Percentiles rank a stretch among this genome's conserved stretches.
These are phyloP conservation scores for Pholiota microspora DNA, from an alignment of 768 basidiomycete species.

Conservation along the genomic window DNA sequence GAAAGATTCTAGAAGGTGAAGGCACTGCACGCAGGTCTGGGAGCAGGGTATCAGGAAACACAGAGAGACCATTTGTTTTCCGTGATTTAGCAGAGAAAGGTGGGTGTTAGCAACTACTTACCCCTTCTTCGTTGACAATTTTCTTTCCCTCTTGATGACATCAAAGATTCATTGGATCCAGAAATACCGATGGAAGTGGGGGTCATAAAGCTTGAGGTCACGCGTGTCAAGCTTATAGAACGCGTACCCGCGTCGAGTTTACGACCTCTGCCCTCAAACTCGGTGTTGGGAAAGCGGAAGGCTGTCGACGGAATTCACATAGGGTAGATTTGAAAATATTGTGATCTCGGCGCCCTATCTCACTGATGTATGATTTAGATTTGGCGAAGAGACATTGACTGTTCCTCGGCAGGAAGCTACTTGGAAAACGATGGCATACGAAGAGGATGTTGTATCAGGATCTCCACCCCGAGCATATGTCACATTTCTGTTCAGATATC, in stretches of 20 bases:
- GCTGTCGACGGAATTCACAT: slow-evolving; percentile 40
- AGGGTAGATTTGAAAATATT: no score
- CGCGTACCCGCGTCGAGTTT: slow-evolving; percentile 41
- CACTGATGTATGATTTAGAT: slow-evolving; percentile 43
- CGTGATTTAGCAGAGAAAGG: slow-evolving; percentile 38
- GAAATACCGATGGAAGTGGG: slow-evolving; percentile 37
- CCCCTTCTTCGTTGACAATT: no score
- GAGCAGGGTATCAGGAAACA: slow-evolving; percentile 44
- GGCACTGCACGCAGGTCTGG: slow-evolving; percentile 55
- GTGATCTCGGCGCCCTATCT: no score
- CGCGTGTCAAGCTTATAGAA: slow-evolving; percentile 34
- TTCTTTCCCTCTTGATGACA: no score
- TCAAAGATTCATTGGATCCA: background rate
- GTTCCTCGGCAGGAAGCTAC: slow-evolving; percentile 45
- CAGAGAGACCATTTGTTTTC: slow-evolving; percentile 65
- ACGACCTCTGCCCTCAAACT: slow-evolving; percentile 31
- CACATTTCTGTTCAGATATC: slow-evolving; percentile 67
- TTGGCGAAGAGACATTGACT: slow-evolving; percentile 40
- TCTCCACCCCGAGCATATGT: slow-evolving; percentile 50
- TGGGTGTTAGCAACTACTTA: no score
- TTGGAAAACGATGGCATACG: slow-evolving; percentile 52
- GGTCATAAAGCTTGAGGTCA: slow-evolving; percentile 53
- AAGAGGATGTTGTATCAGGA: slow-evolving; percentile 26
- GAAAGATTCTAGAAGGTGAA: slow-evolving; percentile 55
- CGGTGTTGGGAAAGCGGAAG: slow-evolving; percentile 33